Evolutionary conservation across 108 stramenopile genomes (phyloP).

Genomic region (Stephanodiscus triporus): DNA sequence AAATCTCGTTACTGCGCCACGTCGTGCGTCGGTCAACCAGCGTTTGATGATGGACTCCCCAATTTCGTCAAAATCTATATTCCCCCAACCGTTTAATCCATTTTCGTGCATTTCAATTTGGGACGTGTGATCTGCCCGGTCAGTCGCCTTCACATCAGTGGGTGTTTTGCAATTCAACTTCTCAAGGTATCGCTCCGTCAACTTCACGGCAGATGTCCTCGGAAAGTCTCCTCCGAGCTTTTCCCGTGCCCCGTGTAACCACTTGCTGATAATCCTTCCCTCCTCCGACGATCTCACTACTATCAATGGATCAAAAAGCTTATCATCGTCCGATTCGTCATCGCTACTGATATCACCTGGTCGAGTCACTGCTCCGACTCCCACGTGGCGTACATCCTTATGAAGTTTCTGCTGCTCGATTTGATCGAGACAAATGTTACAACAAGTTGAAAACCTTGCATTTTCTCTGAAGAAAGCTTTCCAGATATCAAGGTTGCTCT

Average conservation of each 20-base stretch:
- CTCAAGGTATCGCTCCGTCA: slow-evolving; percentile 69
- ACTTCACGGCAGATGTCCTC: slow-evolving; percentile 39
- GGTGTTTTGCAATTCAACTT: slow-evolving; percentile 52
- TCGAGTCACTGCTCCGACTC: slow-evolving; percentile 61
- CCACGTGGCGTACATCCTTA: slow-evolving; percentile 49
- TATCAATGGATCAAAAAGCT: slow-evolving; percentile 70
- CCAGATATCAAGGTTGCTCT: slow-evolving; percentile 75
- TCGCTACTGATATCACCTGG: slow-evolving; percentile 74
- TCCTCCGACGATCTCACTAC: slow-evolving; percentile 66
- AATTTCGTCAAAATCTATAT: background rate
- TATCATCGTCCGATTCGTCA: slow-evolving; percentile 70
- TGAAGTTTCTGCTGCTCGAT: slow-evolving; percentile 61
- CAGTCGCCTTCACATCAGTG: background rate
- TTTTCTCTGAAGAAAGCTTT: slow-evolving; percentile 84
- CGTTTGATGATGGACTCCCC: background rate
- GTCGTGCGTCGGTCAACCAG: background rate
- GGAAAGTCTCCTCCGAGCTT: slow-evolving; percentile 70
- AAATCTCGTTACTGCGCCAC: background rate
- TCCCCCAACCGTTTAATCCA: background rate
- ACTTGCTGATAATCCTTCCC: slow-evolving; percentile 82
- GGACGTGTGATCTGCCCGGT: slow-evolving; percentile 14
- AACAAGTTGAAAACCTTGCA: slow-evolving; percentile 74
- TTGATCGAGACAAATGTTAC: slow-evolving; percentile 63
- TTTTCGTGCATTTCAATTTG: slow-evolving; percentile 8
- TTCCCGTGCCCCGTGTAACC: slow-evolving; percentile 70